Evolutionary conservation across 1,139 yeast genomes (phyloP).

Genomic region (Geotrichum candidum): DNA sequence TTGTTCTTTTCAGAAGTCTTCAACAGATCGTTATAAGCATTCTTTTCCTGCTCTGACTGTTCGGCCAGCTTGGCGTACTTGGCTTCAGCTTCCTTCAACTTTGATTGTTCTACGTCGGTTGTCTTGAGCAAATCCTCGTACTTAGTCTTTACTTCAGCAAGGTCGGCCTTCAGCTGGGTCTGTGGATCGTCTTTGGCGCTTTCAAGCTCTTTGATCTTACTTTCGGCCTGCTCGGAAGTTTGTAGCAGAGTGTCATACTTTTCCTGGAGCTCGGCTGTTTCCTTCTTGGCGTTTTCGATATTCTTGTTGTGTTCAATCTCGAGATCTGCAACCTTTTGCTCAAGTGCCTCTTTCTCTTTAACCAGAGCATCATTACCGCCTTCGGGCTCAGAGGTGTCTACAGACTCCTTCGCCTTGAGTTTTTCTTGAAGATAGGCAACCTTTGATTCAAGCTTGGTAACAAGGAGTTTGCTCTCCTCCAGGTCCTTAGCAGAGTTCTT

Average conservation of each 20-base stretch:
- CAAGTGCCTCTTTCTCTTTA: conserved; percentile 12
- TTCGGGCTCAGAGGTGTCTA: conserved; percentile 10
- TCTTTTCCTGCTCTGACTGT: not conserved
- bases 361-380: conserved; percentile 9
- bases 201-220: not conserved
- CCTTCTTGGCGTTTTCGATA: conserved; percentile 13
- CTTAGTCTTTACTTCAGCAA: conserved; percentile 13
- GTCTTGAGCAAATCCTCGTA: conserved; percentile 2
- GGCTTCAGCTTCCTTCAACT: conserved; percentile 11
- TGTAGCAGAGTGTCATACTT: conserved; percentile 9
- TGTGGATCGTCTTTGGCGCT: not conserved
- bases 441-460: conserved; percentile 1
- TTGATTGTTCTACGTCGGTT: conserved; percentile 7
- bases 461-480: conserved; percentile 4
- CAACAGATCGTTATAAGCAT: not conserved
- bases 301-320: conserved; percentile 22
- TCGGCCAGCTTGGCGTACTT: conserved; percentile 24
- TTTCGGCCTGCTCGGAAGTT: not conserved
- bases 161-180: not conserved
- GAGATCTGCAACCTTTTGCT: conserved; percentile 27
- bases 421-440: conserved; percentile 2
- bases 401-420: conserved; percentile 6
- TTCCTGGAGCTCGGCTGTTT: conserved; percentile 23
- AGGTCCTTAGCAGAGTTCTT: conserved; percentile 1
- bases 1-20: not conserved